Conservation (phyloP, 495 filamentous ascomycete species). For the Darksidea phi region DNA sequence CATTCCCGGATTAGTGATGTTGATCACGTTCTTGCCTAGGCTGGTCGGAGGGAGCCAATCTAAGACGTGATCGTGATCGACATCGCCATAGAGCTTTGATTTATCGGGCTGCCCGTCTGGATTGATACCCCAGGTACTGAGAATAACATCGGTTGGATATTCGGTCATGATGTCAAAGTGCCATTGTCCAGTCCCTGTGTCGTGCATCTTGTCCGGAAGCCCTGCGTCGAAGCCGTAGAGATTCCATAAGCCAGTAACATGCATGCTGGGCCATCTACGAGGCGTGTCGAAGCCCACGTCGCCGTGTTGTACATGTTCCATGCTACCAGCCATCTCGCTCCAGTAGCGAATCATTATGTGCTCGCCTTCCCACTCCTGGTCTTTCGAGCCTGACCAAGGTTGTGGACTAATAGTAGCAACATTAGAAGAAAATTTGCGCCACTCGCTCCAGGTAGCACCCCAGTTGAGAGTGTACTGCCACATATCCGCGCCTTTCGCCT, state of each 20-base stretch:
- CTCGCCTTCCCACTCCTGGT: constrained; percentile 63
- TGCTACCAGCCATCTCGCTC: constrained; percentile 63
- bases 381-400: constrained; percentile 60
- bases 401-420: constrained; percentile 49
- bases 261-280: constrained; percentile 64
- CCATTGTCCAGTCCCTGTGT: constrained; percentile 58
- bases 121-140: constrained; percentile 71
- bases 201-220: constrained; percentile 54
- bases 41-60: constrained; percentile 65
- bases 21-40: constrained; percentile 56
- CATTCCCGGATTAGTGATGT: constrained; percentile 59
- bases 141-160: constrained; percentile 62
- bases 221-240: constrained; percentile 68
- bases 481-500: constrained; percentile 61
- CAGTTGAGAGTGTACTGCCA: constrained; percentile 66
- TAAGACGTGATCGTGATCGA: constrained; percentile 59
- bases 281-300: constrained; percentile 50
- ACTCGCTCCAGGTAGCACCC: constrained; percentile 59
- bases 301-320: constrained; percentile 62
- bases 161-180: constrained; percentile 62
- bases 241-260: constrained; percentile 65
- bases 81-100: constrained; percentile 59
- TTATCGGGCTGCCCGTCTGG: constrained; percentile 63
- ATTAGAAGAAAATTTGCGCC: constrained; percentile 55
- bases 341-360: constrained; percentile 70